Evolutionary conservation across 2,329 filamentous ascomycete species (phyloP).

Genomic region (Claviceps cyperi): DNA sequence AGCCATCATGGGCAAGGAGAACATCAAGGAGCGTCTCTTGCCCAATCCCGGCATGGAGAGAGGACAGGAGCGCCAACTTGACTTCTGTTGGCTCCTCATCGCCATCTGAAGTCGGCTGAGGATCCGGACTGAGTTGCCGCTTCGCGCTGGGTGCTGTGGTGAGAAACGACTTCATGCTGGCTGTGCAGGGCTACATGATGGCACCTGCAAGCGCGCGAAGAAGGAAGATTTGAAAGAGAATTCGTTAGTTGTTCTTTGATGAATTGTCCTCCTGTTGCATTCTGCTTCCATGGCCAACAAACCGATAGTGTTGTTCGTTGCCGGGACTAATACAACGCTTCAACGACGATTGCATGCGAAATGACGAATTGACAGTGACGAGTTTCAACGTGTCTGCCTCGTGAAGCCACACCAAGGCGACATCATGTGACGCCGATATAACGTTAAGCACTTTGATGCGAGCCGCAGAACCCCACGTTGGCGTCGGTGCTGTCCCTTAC

Average conservation of each 20-base stretch:
- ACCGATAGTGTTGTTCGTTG: too few relatives aligned
- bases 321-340: not conserved
- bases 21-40: slow-evolving; percentile 63
- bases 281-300: too few relatives aligned
- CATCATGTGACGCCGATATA: slow-evolving; percentile 3
- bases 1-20: slow-evolving; percentile 64
- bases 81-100: slow-evolving; percentile 63
- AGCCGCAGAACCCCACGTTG: not conserved
- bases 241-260: not conserved
- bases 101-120: slow-evolving; percentile 12
- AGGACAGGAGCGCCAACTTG: slow-evolving; percentile 73
- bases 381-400: not conserved
- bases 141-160: slow-evolving; percentile 30
- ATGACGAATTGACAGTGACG: not conserved
- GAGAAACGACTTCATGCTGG: slow-evolving; percentile 42
- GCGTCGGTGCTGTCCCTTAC: not conserved
- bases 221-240: too few relatives aligned
- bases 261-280: not conserved
- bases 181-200: slow-evolving; percentile 1
- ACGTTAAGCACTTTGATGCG: not conserved
- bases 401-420: not conserved
- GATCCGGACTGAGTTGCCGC: slow-evolving; percentile 25
- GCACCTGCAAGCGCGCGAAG: not conserved
- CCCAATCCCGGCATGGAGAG: slow-evolving; percentile 51
- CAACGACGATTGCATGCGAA: not conserved